Conservation (phyloP, 2,329 filamentous ascomycete species). For the Didymosphaeria variabile region DNA sequence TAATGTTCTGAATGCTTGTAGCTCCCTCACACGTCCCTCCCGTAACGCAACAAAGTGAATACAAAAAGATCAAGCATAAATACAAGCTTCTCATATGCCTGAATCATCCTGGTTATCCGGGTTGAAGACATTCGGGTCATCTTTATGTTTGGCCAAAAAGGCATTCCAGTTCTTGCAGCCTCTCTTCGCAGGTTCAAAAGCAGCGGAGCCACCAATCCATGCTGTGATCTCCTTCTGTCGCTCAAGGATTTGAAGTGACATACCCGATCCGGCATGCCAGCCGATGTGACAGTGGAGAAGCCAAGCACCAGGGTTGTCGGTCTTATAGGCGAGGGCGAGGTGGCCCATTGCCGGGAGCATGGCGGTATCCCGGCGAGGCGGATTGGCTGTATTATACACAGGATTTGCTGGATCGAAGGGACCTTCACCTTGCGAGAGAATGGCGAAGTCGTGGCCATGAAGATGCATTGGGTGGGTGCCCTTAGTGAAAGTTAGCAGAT, state of each 20-base stretch:
- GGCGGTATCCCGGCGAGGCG: conserved; percentile 30
- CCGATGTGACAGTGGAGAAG: conserved; percentile 43
- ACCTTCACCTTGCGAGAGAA: conserved; percentile 28
- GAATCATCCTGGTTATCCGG: conserved; percentile 30
- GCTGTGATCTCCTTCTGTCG: conserved; percentile 28
- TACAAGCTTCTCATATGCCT: conserved; percentile 21
- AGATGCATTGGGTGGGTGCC: conserved; percentile 41
- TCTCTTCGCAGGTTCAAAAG: conserved; percentile 9
- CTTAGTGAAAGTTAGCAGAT: not conserved
- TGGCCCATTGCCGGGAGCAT: conserved; percentile 29
- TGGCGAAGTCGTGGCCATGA: conserved; percentile 36
- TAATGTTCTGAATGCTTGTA: too few relatives aligned
- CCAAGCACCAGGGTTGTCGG: conserved; percentile 48
- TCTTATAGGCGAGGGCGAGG: conserved; percentile 49
- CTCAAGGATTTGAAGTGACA: conserved; percentile 59
- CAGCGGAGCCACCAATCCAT: conserved; percentile 11
- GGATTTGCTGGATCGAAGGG: conserved; percentile 31
- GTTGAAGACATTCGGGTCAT: conserved; percentile 15
- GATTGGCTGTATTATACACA: conserved; percentile 27
- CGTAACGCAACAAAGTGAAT: too few relatives aligned
- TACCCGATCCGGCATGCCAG: conserved; percentile 33
- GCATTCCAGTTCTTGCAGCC: conserved; percentile 26
- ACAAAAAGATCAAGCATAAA: too few relatives aligned
- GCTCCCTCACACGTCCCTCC: too few relatives aligned
- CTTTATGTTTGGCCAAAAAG: conserved; percentile 14